Conservation (phyloP, 164 flowering plant species). For the Magnolia changhungtana region DNA sequence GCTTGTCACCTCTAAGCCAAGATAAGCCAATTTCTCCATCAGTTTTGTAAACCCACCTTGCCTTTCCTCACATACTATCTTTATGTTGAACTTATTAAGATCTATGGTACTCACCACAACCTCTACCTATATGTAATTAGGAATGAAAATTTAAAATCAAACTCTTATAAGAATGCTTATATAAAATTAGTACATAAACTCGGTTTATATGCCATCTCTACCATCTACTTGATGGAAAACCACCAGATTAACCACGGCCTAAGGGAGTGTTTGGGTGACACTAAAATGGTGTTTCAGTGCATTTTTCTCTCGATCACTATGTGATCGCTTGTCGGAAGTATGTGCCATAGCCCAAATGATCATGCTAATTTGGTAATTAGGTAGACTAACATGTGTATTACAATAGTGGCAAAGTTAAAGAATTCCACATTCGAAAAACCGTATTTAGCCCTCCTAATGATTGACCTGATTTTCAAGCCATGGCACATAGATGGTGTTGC, state of each 20-base stretch:
- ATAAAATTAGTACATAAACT: no score
- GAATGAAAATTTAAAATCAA: not conserved
- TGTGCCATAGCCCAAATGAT: not conserved
- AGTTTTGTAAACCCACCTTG: slow-evolving; percentile 44
- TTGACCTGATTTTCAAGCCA: no score
- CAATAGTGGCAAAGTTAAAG: no score
- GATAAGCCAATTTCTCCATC: slow-evolving; percentile 41
- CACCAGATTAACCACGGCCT: not conserved
- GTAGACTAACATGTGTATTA: no score
- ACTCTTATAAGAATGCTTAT: not conserved
- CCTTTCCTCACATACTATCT: slow-evolving; percentile 44
- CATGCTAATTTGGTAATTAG: no score
- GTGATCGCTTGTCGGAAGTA: not conserved
- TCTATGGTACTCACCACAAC: slow-evolving; percentile 36
- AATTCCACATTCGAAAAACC: no score
- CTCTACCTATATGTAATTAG: slow-evolving; percentile 37
- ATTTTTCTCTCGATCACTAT: not conserved
- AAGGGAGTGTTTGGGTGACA: not conserved
- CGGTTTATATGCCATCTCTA: not conserved
- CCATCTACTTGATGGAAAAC: not conserved
- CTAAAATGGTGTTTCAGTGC: not conserved
- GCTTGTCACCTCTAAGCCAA: slow-evolving; percentile 55
- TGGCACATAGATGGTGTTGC: no score
- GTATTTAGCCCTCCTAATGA: no score
- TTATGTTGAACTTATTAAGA: slow-evolving; percentile 48